Evolutionary conservation across 495 filamentous ascomycete genomes (phyloP), one percentile per base, ranked within the genome.

Genomic region (Aspergillus carlsbadensis): DNA sequence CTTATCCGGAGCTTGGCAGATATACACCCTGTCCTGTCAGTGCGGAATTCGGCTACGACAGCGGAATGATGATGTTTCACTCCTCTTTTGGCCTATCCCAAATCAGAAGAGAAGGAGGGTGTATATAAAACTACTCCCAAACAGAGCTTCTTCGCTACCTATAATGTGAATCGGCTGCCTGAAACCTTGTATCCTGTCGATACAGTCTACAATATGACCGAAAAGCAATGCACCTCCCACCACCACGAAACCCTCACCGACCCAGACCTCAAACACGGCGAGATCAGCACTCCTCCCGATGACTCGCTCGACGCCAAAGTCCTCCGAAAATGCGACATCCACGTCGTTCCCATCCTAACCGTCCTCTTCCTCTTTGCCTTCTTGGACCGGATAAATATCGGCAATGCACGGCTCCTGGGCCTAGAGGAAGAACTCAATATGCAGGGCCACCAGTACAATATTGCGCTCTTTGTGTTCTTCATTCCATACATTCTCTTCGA

Each of bases 391-490:
- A 49, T 49, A 15, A 49, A 49, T 13, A 84, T 86, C 46, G 81
- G 83, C 52, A 86, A 88, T 68, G 84, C 84, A 6, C 68, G 74
- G 31, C 79, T 88, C 45, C 78, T 84, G 59, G 84, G 84, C 8
- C 70, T 89, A 22, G 75, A 79, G 14, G 66, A 72, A 13, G 85
- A 87, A 39, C 73, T 87, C n/a, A 57, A 77, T 17, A 78, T 88
- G 66, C 61, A 59, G 10, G 80, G 79, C 10, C 73, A 80, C 53
- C 71, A 81, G 66, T 85, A 78, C 33, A 87, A 87, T 56, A 71
- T 87, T 41, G 83, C 84, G 15, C 73, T 87, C 1, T 79, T 83
- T 46, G 75, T 87, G 13, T 87, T 86, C 69, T 89, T 88, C 66
- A 76, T 85, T 3, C 83, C 81, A 34, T 90, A 89, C 64, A 78